A percentile compares a stretch with the other conserved stretches of the same genome.
Evolutionary conservation across 305 asterid species (phyloP).

Genomic region (Stenogyne calaminthoides): DNA sequence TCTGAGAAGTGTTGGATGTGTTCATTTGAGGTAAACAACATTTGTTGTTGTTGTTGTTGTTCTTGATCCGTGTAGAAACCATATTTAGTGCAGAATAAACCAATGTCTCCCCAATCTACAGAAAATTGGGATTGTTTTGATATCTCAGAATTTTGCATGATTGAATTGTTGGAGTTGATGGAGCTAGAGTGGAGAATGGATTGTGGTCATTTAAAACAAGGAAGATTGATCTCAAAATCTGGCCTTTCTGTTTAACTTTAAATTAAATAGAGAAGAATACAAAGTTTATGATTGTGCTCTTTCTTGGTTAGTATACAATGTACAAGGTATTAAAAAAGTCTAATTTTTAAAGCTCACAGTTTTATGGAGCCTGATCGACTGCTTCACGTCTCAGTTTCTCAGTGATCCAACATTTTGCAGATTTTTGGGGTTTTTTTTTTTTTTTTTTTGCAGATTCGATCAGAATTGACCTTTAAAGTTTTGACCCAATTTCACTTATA

Average conservation of each 20-base stretch:
- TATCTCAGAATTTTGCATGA: not conserved
- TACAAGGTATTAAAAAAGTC: no score
- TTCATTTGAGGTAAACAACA: not conserved
- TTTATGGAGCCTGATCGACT: no score
- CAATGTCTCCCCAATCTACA: constrained; percentile 22
- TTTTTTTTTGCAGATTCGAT: no score
- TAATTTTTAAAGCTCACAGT: no score
- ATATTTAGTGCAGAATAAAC: constrained; percentile 33
- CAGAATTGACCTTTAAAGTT: no score
- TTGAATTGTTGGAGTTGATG: not conserved
- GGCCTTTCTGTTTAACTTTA: not conserved
- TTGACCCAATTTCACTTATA: no score
- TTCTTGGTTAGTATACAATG: not conserved
- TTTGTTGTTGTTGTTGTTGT: not conserved
- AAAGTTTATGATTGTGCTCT: not conserved
- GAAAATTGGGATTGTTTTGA: not conserved
- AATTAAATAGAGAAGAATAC: not conserved
- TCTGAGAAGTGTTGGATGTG: not conserved
- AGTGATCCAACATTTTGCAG: no score
- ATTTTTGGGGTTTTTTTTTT: no score
- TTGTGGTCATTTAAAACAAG: not conserved
- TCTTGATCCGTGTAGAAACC: constrained; percentile 33
- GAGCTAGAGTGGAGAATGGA: not conserved
- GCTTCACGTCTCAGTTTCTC: no score
- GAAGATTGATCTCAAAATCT: not conserved